Evolutionary conservation across 345 rosid genomes (phyloP).

Genomic region (Acer negundo): DNA sequence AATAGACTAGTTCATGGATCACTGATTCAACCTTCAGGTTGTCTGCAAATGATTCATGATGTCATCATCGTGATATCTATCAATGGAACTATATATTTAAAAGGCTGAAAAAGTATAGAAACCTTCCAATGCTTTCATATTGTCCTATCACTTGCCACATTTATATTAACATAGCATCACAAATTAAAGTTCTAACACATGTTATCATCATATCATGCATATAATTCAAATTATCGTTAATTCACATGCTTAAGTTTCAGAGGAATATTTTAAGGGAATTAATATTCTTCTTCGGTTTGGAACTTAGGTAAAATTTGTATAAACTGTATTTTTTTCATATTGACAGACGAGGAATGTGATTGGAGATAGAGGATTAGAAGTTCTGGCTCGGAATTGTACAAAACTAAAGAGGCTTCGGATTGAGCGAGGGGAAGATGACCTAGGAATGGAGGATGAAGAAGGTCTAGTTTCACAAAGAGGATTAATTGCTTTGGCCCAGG

Average conservation of each 20-base stretch:
- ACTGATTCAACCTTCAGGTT: not conserved
- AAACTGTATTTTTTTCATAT: constrained; percentile 21
- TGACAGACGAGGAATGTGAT: constrained; percentile 92
- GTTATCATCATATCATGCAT: too few relatives aligned
- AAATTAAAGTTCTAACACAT: too few relatives aligned
- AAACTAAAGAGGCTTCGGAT: constrained; percentile 84
- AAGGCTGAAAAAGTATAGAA: not conserved
- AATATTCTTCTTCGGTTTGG: not conserved
- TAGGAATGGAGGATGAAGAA: constrained; percentile 82
- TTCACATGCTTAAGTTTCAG: not conserved
- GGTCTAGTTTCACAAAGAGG: constrained; percentile 91
- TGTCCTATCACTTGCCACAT: too few relatives aligned
- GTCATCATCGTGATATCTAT: not conserved
- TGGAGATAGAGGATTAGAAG: constrained; percentile 90
- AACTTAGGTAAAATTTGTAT: not conserved
- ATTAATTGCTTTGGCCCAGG: constrained; percentile 76
- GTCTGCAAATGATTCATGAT: too few relatives aligned
- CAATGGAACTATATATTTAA: not conserved
- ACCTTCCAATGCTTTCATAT: too few relatives aligned
- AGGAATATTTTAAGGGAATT: constrained; percentile 1
- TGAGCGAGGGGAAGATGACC: constrained; percentile 92
- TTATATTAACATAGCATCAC: too few relatives aligned
- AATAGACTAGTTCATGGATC: not conserved
- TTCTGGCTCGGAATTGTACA: constrained; percentile 72
- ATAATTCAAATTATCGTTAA: too few relatives aligned